These are phyloP conservation scores for Oenanthe javanica DNA, from an alignment of 140 eudicot species.

Conservation along the genomic window DNA sequence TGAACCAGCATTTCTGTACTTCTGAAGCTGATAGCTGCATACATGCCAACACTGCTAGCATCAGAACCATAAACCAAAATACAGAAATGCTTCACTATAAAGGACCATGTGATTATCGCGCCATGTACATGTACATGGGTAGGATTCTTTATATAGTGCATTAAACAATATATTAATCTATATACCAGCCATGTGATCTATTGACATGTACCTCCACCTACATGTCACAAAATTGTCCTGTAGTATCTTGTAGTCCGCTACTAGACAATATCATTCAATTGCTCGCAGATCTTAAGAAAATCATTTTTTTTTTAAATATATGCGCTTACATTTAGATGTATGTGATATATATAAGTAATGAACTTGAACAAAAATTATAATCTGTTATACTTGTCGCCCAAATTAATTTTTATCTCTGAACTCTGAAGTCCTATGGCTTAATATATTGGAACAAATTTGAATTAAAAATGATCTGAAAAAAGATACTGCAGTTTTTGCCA, in stretches of 20 bases:
- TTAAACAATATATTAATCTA: background rate
- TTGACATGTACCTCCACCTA: background rate
- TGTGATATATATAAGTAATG: background rate
- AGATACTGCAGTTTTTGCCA: background rate
- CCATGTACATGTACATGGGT: background rate
- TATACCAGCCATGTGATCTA: background rate
- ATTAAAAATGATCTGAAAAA: no score
- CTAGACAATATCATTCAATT: background rate
- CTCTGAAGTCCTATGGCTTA: no score
- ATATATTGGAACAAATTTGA: background rate
- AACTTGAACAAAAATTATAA: background rate
- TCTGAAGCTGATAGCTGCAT: constrained; percentile 90
- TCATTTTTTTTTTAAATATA: no score
- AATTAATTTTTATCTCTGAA: no score
- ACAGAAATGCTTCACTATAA: background rate
- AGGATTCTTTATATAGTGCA: background rate
- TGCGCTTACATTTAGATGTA: background rate
- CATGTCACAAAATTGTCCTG: background rate
- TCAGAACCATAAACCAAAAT: background rate
- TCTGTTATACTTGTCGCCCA: background rate
- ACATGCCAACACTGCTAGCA: background rate
- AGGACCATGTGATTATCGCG: background rate
- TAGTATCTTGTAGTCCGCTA: background rate
- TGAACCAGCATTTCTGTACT: constrained; percentile 89
- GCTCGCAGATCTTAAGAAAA: background rate